These are phyloP conservation scores for Aspergillus vadensis DNA, from an alignment of 2,329 filamentous ascomycete species.

Conservation along the genomic window DNA sequence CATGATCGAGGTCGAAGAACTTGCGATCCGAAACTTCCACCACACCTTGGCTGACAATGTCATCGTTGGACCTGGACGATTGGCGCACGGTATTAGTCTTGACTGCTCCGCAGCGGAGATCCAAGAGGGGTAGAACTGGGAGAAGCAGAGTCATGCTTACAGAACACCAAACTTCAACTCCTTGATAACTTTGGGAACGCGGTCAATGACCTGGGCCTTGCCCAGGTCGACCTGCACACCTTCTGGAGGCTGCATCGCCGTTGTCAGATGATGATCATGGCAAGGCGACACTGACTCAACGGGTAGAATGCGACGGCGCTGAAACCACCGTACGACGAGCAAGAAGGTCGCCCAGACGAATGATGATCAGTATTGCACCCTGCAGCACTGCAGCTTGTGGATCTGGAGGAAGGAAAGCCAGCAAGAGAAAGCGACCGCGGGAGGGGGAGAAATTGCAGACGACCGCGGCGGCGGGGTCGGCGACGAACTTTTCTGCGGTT, in stretches of 20 bases:
- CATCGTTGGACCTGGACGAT: constrained; percentile 72
- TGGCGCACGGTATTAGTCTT: constrained; percentile 7
- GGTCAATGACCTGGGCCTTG: constrained; percentile 89
- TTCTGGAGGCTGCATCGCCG: constrained; percentile 45
- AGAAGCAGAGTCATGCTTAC: constrained; percentile 51
- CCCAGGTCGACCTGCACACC: constrained; percentile 51
- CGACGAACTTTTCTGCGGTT: constrained; percentile 30
- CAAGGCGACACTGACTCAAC: constrained; percentile 32
- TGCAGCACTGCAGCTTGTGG: not conserved
- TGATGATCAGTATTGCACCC: not conserved
- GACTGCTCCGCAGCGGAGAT: constrained; percentile 7
- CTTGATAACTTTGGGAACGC: constrained; percentile 86
- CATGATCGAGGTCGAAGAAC: constrained; percentile 85
- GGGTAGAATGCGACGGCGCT: constrained; percentile 13
- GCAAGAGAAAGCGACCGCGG: constrained; percentile 7
- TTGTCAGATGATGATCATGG: constrained; percentile 42
- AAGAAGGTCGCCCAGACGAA: not conserved
- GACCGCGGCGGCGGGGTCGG: constrained; percentile 27
- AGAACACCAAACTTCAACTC: constrained; percentile 93
- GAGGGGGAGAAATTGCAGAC: constrained; percentile 22
- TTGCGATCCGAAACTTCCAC: constrained; percentile 92
- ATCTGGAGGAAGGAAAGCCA: constrained; percentile 1
- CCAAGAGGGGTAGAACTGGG: not conserved
- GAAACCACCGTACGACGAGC: not conserved
- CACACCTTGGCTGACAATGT: constrained; percentile 93